These are phyloP conservation scores for Xylaria sp. DNA, from an alignment of 2,329 filamentous ascomycete species.

Conservation along the genomic window DNA sequence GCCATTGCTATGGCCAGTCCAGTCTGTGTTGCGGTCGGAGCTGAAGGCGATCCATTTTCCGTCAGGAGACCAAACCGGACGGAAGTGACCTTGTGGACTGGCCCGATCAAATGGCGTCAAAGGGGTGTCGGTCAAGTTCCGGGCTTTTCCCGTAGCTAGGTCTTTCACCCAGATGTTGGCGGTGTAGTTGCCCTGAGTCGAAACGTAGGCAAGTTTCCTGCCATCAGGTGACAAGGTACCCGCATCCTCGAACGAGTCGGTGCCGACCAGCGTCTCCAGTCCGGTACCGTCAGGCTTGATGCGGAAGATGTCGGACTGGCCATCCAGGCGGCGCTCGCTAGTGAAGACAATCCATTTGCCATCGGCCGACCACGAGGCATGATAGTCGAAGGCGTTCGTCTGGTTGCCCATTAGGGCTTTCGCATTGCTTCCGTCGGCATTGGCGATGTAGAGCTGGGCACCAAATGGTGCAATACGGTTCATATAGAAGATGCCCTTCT, in stretches of 20 bases:
- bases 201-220: constrained; percentile 54
- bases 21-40: constrained; percentile 56
- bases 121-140: constrained; percentile 53
- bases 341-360: constrained; percentile 56
- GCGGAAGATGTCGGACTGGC: constrained; percentile 56
- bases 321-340: constrained; percentile 54
- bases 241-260: constrained; percentile 53
- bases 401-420: constrained; percentile 49
- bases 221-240: constrained; percentile 54
- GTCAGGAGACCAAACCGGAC: constrained; percentile 55
- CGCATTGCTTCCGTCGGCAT: constrained; percentile 55
- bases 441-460: constrained; percentile 48
- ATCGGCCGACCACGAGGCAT: constrained; percentile 54
- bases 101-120: constrained; percentile 40
- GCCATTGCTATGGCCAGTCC: constrained; percentile 55
- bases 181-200: constrained; percentile 51
- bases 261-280: constrained; percentile 50
- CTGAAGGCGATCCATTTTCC: constrained; percentile 56
- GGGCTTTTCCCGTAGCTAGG: constrained; percentile 47
- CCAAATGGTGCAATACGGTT: constrained; percentile 41
- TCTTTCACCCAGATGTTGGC: constrained; percentile 57
- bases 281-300: constrained; percentile 51
- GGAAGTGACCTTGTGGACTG: constrained; percentile 52
- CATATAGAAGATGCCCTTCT: constrained; percentile 34
- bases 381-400: constrained; percentile 52